Conservation (phyloP, 371 early-diverging fungal species). For the Apophysomyces ossiformis region DNA sequence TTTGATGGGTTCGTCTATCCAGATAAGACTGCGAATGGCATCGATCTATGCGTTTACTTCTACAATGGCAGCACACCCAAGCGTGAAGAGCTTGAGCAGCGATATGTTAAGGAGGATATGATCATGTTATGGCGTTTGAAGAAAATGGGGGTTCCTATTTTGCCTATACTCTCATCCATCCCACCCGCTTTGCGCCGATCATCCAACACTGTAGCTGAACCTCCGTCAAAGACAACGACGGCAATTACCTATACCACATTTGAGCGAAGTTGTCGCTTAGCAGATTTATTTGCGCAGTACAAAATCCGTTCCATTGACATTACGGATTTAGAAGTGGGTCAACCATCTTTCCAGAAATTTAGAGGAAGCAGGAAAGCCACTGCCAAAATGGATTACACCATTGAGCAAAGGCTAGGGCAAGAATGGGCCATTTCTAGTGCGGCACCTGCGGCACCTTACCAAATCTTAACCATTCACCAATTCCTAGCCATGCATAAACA, state of each 20-base stretch:
- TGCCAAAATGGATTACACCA: background rate
- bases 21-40: conserved; percentile 46
- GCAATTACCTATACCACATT: background rate
- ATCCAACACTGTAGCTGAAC: too few species aligned
- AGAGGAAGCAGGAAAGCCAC: background rate
- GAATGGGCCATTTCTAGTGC: conserved; percentile 37
- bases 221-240: background rate
- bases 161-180: conserved; percentile 28
- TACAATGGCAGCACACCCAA: conserved; percentile 28
- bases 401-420: conserved; percentile 22
- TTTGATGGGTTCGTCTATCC: conserved; percentile 36
- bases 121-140: conserved; percentile 32
- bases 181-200: background rate
- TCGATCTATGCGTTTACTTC: conserved; percentile 53
- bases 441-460: conserved; percentile 38
- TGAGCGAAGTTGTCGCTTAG: conserved; percentile 21
- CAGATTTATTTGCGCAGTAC: conserved; percentile 19
- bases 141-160: conserved; percentile 36
- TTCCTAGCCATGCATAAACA: conserved; percentile 38
- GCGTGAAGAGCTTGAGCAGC: conserved; percentile 16
- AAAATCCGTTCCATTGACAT: conserved; percentile 24
- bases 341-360: conserved; percentile 27
- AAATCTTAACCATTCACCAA: conserved; percentile 44
- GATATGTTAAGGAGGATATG: conserved; percentile 26
- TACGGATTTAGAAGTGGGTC: conserved; percentile 20